Conservation (phyloP, 2,329 filamentous ascomycete genomes). For the Aquanectria penicillioides region DNA sequence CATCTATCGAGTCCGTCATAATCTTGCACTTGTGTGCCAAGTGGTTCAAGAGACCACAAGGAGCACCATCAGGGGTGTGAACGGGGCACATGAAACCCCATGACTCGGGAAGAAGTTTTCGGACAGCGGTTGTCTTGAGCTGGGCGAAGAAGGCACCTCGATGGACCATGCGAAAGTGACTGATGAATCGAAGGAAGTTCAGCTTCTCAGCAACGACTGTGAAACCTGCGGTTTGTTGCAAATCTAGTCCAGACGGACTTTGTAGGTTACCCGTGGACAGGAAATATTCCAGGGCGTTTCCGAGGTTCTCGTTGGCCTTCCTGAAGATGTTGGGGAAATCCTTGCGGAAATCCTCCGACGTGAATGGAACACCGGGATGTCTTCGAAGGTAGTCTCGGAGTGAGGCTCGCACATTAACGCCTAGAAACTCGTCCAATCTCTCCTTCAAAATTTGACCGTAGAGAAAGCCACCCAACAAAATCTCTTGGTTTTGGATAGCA, state of each 20-base stretch:
- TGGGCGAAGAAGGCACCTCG: conserved; percentile 99
- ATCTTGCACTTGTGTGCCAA: conserved; percentile 94
- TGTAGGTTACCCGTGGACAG: conserved; percentile 93
- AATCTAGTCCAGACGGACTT: conserved; percentile 89
- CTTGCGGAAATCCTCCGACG: conserved; percentile 78
- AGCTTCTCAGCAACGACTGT: conserved; percentile 98
- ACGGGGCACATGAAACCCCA: conserved; percentile 99
- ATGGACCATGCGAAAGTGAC: conserved; percentile 99
- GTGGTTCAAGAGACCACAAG: conserved; percentile 95
- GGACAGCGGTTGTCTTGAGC: conserved; percentile 94
- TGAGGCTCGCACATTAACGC: conserved; percentile 59
- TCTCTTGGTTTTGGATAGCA: conserved; percentile 95
- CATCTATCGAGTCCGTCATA: conserved; percentile 78
- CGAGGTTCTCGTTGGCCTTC: conserved; percentile 88
- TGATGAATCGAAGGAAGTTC: conserved; percentile 98
- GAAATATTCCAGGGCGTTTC: conserved; percentile 91
- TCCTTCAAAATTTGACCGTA: conserved; percentile 98
- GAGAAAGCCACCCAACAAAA: conserved; percentile 90
- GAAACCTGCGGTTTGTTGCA: conserved; percentile 95
- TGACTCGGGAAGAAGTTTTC: conserved; percentile 94
- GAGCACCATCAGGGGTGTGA: conserved; percentile 95
- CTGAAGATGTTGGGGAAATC: conserved; percentile 84
- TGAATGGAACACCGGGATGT: conserved; percentile 75
- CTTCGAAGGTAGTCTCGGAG: conserved; percentile 67
- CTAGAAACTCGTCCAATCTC: conserved; percentile 87